Percentiles rank a stretch among this genome's conserved stretches.
phyloP scores from a whole-genome alignment of 768 basidiomycete genomes.

The Calocybe gangraenosa region DNA sequence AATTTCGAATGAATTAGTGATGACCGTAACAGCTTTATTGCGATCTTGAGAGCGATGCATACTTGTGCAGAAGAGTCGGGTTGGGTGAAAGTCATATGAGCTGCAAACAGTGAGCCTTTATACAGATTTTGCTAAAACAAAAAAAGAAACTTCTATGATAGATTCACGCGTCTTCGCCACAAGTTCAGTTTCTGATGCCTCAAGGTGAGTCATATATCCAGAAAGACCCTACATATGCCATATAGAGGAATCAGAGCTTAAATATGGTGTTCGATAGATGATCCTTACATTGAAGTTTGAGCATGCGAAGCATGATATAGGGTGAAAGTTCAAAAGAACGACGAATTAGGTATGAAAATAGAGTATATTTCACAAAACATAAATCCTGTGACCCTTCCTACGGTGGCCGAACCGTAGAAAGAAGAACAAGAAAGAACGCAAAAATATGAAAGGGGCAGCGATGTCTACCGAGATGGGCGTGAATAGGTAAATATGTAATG shows the following conservation, averaged over 20 bases:
- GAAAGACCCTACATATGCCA: no score
- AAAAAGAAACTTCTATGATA: no score
- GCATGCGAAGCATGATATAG: background rate
- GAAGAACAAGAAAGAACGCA: constrained; percentile 9
- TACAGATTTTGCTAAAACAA: no score
- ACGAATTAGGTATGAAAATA: constrained; percentile 9
- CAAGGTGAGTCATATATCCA: no score
- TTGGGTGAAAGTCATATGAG: background rate
- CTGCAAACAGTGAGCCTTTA: no score
- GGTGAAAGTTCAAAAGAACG: background rate
- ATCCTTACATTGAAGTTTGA: constrained; percentile 10
- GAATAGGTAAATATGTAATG: constrained; percentile 33
- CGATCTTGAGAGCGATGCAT: constrained; percentile 6
- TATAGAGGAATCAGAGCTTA: constrained; percentile 5
- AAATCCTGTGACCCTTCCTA: constrained; percentile 14
- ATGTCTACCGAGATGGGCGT: constrained; percentile 30
- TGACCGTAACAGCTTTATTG: constrained; percentile 19
- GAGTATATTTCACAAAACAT: constrained; percentile 20
- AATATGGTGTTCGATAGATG: background rate
- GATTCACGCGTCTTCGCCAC: no score
- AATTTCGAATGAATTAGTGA: constrained; percentile 27
- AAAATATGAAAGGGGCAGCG: constrained; percentile 16
- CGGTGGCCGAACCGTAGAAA: constrained; percentile 14
- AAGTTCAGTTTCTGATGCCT: no score
- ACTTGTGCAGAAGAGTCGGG: background rate